Evolutionary conservation across 495 filamentous ascomycete species (phyloP), one percentile per base, ranked within the genome.

Genomic region (Neurospora sp.): DNA sequence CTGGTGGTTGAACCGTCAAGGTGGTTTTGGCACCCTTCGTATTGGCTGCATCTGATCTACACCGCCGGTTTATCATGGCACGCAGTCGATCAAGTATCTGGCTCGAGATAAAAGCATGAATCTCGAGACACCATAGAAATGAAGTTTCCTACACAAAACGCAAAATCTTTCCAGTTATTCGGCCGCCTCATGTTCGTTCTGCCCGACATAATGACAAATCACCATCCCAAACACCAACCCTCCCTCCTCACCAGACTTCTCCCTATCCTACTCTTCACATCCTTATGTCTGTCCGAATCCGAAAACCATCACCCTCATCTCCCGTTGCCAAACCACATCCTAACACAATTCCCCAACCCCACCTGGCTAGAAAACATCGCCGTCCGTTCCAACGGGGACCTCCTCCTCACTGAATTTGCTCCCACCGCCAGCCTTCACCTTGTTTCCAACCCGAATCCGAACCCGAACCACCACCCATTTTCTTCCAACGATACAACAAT

Each of bases 301-400:
- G 7, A 59, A 59, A 27, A 27, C 20, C 48, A 27, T 1, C 8
- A 27, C 2, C 3, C 48, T 37, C 23, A 31, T 5, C 69, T 73
- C 39, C 72, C 69, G 1, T 59, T 72, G 7, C 72, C 39, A 37
- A 27, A 39, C 39, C 38, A 31, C 31, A 23, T 70, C 4, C 39
- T 78, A 40, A 71, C 79, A 37, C 75, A 82, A 72, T 81, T 81
- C 48, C 77, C 83, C 70, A 46, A 77, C 14, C 77, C 75, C 0
- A 79, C 78, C 44, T 83, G 80, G 81, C 35, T 83, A 35, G 83
- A 84, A 44, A 85, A 85, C 69, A 81, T 84, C 31, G 81, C 81
- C 62, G 73, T 84, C 23, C 81, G 81, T 44, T 14, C 71, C 14
- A 82, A 79, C 42, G 81, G 82, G 70, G 79, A 81, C 70, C 73